Percentiles rank a stretch among this genome's conserved stretches.
phyloP scores from a whole-genome alignment of 352 stramenopile species.

The Peronosclerospora sorghi region DNA sequence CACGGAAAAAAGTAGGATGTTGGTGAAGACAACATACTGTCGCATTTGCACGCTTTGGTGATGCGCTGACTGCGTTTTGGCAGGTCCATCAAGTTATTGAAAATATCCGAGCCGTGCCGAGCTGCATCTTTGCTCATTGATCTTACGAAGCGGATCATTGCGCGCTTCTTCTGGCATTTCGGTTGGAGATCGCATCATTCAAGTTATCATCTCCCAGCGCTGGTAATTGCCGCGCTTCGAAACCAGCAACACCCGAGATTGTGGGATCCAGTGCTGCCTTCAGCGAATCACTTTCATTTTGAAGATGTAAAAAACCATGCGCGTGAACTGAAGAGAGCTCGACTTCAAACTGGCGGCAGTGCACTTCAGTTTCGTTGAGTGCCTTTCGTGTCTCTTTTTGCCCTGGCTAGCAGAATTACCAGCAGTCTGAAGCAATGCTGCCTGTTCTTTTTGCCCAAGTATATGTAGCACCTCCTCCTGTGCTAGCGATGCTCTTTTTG shows the following conservation, averaged over 20 bases:
- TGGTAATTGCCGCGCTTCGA: slow-evolving; percentile 23
- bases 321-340: slow-evolving; percentile 29
- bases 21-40: slow-evolving; percentile 11
- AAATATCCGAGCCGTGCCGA: slow-evolving; percentile 21
- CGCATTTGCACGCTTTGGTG: slow-evolving; percentile 7
- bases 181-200: slow-evolving; percentile 15
- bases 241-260: slow-evolving; percentile 7
- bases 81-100: slow-evolving; percentile 52
- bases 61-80: slow-evolving; percentile 34
- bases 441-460: slow-evolving; percentile 30
- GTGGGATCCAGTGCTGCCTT: slow-evolving; percentile 24
- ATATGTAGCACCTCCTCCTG: slow-evolving; percentile 37
- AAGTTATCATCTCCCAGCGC: slow-evolving; percentile 19
- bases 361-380: slow-evolving; percentile 36
- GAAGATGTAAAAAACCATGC: slow-evolving; percentile 33
- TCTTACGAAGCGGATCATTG: slow-evolving; percentile 23
- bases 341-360: slow-evolving; percentile 40
- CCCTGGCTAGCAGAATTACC: slow-evolving; percentile 16
- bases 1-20: slow-evolving; percentile 10
- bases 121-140: slow-evolving; percentile 13
- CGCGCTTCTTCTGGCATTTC: slow-evolving; percentile 26
- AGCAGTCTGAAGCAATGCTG: slow-evolving; percentile 21
- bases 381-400: slow-evolving; percentile 22
- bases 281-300: slow-evolving; percentile 29
- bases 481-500: too few relatives aligned